Conservation (phyloP, 2,329 filamentous ascomycete genomes). For the Mycosphaerella sp. region DNA sequence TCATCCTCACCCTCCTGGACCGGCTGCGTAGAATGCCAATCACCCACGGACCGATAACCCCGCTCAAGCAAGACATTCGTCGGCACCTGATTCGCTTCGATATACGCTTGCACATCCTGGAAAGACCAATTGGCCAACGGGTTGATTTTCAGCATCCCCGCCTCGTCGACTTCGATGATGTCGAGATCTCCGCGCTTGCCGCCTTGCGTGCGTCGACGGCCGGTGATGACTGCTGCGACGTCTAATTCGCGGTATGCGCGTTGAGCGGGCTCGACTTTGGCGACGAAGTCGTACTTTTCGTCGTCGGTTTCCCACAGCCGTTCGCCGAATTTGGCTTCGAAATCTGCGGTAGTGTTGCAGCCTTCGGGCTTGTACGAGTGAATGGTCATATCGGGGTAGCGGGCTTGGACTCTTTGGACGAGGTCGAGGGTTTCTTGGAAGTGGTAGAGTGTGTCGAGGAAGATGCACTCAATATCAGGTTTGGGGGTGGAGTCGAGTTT, state of each 20-base stretch:
- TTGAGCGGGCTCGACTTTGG: conserved; percentile 95
- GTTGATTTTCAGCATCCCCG: conserved; percentile 94
- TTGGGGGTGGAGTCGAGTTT: conserved; percentile 61
- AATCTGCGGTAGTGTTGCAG: conserved; percentile 65
- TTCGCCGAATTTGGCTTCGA: conserved; percentile 74
- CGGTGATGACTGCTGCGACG: conserved; percentile 86
- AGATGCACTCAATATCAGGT: conserved; percentile 47
- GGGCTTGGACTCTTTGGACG: conserved; percentile 61
- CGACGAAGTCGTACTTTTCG: conserved; percentile 91
- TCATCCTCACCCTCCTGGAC: conserved; percentile 91
- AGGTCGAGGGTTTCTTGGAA: conserved; percentile 48
- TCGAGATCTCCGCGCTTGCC: conserved; percentile 85
- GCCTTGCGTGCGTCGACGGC: conserved; percentile 84
- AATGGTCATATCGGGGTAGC: conserved; percentile 72
- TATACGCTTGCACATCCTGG: conserved; percentile 79
- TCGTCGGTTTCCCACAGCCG: conserved; percentile 78
- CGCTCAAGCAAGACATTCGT: conserved; percentile 87
- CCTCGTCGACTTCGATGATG: conserved; percentile 88
- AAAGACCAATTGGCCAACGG: conserved; percentile 93
- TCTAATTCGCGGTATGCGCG: conserved; percentile 81
- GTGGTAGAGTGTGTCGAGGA: conserved; percentile 51
- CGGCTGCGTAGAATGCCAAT: conserved; percentile 94
- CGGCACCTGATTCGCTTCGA: conserved; percentile 78
- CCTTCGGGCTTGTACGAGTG: conserved; percentile 87
- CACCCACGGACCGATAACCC: conserved; percentile 97